Evolutionary conservation across 2,329 filamentous ascomycete genomes (phyloP), one percentile per base, ranked within the genome.

Genomic region (Alternaria arbusti): DNA sequence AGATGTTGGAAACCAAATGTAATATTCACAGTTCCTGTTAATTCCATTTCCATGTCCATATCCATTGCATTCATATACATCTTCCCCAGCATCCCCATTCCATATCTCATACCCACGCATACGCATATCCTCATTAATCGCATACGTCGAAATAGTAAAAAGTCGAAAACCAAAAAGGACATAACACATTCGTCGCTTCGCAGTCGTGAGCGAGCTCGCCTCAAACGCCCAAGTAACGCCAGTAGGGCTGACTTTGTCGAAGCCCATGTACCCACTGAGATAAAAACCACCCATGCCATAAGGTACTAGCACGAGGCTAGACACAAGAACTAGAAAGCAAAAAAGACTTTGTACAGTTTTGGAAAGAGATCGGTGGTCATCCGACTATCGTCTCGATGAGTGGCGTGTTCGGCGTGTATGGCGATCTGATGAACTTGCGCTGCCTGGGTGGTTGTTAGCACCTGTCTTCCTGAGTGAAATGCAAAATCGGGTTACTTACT

Each of bases 391-490:
- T 61, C 75, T 70, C 32, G 75, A 76, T n/a, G 76, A 77, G 44
- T 79, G 76, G 45, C 78, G 70, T 17, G 80, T 80, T 59, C 79
- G 75, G 66, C 81, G 74, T 26, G 81, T 82, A 36, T 79, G 72
- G 40, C 81, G 73, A 60, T 83, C 81, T 36, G 70, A 71, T n/a
- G 81, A 83, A 61, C 81, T 83, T 70, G 80, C 81, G 71, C 80
- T 82, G 65, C 81, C 82, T 83, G 56, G 40, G n/a, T 13, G 9
- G 10, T 61, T 60, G 67, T 75, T 69, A 76, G 74, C 55, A 40
- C 5, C n/a, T 10, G 1, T 17, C 0, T 40, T 17, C n/a, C 9
- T 36, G 0, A 59, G 63, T 58, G 6, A 13, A 20, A n/a, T 26
- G 5, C 5, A 40, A 40, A 20, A 6, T 36, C 15, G 49, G 45